Evolutionary conservation across 148 eudicot species (phyloP).

Genomic region (Diospyros kaki): DNA sequence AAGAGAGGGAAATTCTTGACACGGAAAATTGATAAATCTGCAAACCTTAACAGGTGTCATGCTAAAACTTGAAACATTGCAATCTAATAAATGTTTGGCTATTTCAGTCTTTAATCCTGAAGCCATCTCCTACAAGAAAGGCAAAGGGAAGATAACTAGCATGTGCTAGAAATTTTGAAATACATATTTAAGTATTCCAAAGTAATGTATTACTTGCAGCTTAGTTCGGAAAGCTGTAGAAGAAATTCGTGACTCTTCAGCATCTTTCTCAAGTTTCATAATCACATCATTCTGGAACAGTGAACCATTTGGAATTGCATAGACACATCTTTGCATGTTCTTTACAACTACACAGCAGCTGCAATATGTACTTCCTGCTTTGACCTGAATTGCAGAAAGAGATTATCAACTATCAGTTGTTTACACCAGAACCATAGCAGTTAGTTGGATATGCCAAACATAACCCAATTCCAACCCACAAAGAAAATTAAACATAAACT

Average conservation of each 20-base stretch:
- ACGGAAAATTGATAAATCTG: background rate
- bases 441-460: no score
- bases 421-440: constrained; percentile 3
- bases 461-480: no score
- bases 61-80: constrained; percentile 73
- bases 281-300: constrained; percentile 52
- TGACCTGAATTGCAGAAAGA: constrained; percentile 48
- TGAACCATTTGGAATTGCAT: constrained; percentile 64
- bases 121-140: constrained; percentile 55
- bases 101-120: constrained; percentile 76
- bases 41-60: constrained; percentile 97
- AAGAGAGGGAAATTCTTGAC: background rate
- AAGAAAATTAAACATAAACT: no score
- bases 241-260: constrained; percentile 49
- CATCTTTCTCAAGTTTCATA: constrained; percentile 60
- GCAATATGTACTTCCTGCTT: constrained; percentile 63
- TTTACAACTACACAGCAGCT: constrained; percentile 91
- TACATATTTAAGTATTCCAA: background rate
- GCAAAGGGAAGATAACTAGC: constrained; percentile 12
- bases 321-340: constrained; percentile 94
- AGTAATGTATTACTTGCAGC: constrained; percentile 57
- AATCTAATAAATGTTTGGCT: constrained; percentile 49
- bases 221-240: constrained; percentile 41
- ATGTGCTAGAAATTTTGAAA: background rate
- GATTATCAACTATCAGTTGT: constrained; percentile 23